These are phyloP conservation scores for Exophiala oligosperma DNA, from an alignment of 2,329 filamentous ascomycete species.

Conservation along the genomic window DNA sequence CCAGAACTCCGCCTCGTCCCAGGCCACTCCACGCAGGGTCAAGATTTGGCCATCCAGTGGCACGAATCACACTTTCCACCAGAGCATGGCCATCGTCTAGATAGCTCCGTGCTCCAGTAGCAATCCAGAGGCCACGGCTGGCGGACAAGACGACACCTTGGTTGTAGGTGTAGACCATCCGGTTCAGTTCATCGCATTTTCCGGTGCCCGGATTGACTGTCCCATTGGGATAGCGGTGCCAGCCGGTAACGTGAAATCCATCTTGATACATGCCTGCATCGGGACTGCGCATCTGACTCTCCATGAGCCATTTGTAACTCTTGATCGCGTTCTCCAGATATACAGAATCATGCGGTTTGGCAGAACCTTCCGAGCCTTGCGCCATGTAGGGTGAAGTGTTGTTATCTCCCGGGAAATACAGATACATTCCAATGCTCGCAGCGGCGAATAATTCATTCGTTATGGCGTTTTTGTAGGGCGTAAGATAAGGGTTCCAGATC, in stretches of 20 bases:
- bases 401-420: slow-evolving; percentile 78
- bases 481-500: slow-evolving; percentile 79
- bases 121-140: slow-evolving; percentile 75
- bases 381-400: slow-evolving; percentile 67
- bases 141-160: slow-evolving; percentile 87
- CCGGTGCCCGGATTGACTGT: slow-evolving; percentile 64
- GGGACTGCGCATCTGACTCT: slow-evolving; percentile 78
- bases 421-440: slow-evolving; percentile 84
- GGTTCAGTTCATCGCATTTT: slow-evolving; percentile 75
- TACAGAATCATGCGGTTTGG: slow-evolving; percentile 55
- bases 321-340: slow-evolving; percentile 73
- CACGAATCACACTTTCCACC: slow-evolving; percentile 69
- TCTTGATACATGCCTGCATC: slow-evolving; percentile 71
- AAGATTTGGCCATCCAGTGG: slow-evolving; percentile 68
- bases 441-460: slow-evolving; percentile 90
- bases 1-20: slow-evolving; percentile 75
- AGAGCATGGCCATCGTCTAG: slow-evolving; percentile 78
- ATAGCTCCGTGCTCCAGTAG: slow-evolving; percentile 70
- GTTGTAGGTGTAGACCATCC: slow-evolving; percentile 95
- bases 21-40: slow-evolving; percentile 67
- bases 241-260: slow-evolving; percentile 80
- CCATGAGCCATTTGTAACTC: slow-evolving; percentile 77
- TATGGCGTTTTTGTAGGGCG: slow-evolving; percentile 93
- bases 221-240: slow-evolving; percentile 43
- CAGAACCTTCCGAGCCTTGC: slow-evolving; percentile 27